Evolutionary conservation across 225 moss, liverwort and hornwort species (phyloP).

Genomic region (Marchantia polymorpha): DNA sequence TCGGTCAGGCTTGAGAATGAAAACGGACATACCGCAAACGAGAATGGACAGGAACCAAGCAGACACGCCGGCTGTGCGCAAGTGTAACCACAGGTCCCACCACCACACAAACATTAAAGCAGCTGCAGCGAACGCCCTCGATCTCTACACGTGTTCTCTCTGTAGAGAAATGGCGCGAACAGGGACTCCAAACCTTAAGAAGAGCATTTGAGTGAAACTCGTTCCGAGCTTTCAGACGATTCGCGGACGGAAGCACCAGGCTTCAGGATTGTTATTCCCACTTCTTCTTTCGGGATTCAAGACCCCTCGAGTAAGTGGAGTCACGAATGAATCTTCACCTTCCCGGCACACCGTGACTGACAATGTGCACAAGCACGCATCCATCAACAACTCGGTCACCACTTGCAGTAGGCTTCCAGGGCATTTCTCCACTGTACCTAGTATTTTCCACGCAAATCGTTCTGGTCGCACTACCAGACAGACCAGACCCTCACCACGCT

Average conservation of each 20-base stretch:
- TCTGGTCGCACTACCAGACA: neutral
- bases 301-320: neutral
- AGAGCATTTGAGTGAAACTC: neutral
- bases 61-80: neutral
- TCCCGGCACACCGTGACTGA: neutral
- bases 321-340: neutral
- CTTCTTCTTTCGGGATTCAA: neutral
- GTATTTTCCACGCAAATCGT: neutral
- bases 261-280: neutral
- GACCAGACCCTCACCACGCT: neutral
- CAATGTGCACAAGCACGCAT: neutral
- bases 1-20: neutral
- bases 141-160: neutral
- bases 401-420: constrained; percentile 4
- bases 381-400: neutral
- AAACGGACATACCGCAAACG: neutral
- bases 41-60: neutral
- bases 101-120: constrained; percentile 6
- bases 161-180: constrained; percentile 16
- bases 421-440: neutral
- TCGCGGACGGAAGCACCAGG: neutral
- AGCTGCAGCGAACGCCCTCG: constrained; percentile 6
- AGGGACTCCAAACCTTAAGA: neutral
- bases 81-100: constrained; percentile 22
- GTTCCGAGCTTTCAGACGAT: neutral